Evolutionary conservation across 495 filamentous ascomycete species (phyloP).

Genomic region (Podospora bellae-mahoneyi): DNA sequence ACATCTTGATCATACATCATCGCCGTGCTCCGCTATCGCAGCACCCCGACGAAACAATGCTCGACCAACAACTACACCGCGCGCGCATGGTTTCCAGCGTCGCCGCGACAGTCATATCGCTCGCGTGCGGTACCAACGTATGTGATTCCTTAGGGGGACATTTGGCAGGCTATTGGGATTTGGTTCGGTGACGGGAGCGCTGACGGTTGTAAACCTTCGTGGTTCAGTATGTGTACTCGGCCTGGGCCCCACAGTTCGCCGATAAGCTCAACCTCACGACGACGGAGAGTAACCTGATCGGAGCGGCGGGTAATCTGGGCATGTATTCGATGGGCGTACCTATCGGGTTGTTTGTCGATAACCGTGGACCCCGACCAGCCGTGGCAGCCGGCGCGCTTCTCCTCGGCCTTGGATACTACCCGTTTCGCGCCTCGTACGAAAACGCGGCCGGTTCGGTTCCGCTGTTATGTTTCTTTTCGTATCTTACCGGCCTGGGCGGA

Average conservation of each 20-base stretch:
- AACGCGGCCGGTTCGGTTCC: slow-evolving; percentile 61
- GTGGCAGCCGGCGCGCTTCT: slow-evolving; percentile 68
- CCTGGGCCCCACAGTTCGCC: slow-evolving; percentile 95
- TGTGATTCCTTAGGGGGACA: slow-evolving; percentile 3
- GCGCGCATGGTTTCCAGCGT: slow-evolving; percentile 72
- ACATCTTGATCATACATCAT: neutral
- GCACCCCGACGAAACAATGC: slow-evolving; percentile 23
- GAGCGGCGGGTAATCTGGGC: slow-evolving; percentile 85
- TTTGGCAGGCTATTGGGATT: neutral
- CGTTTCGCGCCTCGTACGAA: slow-evolving; percentile 64
- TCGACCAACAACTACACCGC: slow-evolving; percentile 42
- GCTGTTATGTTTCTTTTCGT: slow-evolving; percentile 75
- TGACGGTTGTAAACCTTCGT: slow-evolving; percentile 17
- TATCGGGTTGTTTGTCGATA: slow-evolving; percentile 81
- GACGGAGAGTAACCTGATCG: slow-evolving; percentile 88
- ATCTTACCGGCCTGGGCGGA: slow-evolving; percentile 80
- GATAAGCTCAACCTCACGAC: slow-evolving; percentile 79
- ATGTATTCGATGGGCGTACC: slow-evolving; percentile 94
- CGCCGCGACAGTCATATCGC: slow-evolving; percentile 79
- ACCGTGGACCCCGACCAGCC: slow-evolving; percentile 72
- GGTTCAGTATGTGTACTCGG: slow-evolving; percentile 90
- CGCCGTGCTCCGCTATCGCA: slow-evolving; percentile 4
- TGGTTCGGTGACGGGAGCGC: neutral
- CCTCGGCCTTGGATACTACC: slow-evolving; percentile 76
- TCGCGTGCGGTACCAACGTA: slow-evolving; percentile 93